These are phyloP conservation scores for Pharus latifolius DNA, from an alignment of 176 grass and related monocot species.

Conservation along the genomic window DNA sequence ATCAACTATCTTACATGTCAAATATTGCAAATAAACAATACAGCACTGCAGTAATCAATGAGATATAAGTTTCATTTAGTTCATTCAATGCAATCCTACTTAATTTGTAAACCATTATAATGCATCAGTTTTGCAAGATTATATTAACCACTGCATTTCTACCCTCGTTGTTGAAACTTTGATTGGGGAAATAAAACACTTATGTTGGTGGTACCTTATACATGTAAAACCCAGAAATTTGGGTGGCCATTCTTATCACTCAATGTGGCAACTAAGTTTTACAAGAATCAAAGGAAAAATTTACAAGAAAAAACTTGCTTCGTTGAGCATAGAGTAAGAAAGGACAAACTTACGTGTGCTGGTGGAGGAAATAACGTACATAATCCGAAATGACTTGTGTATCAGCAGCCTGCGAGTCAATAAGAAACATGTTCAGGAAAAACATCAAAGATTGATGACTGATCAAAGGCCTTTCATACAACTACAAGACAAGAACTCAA, in stretches of 20 bases:
- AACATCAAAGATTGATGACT: too few relatives aligned
- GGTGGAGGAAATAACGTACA: conserved; percentile 93
- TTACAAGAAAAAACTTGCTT: background rate
- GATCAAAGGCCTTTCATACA: background rate
- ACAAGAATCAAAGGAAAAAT: background rate
- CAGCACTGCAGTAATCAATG: background rate
- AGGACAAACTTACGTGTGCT: conserved; percentile 76
- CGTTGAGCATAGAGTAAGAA: background rate
- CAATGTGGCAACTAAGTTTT: background rate
- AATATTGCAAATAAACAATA: background rate
- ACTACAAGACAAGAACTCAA: background rate
- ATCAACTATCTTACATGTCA: conserved; percentile 14
- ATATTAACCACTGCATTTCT: too few relatives aligned
- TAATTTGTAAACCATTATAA: background rate
- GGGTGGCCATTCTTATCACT: too few relatives aligned
- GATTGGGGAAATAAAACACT: too few relatives aligned
- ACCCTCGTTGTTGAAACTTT: too few relatives aligned
- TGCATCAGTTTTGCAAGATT: too few relatives aligned
- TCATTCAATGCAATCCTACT: background rate
- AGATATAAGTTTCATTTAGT: background rate
- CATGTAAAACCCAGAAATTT: too few relatives aligned
- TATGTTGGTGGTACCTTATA: too few relatives aligned
- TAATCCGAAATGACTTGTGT: conserved; percentile 92
- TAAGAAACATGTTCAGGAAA: background rate
- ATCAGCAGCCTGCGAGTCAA: conserved; percentile 70